phyloP scores from a whole-genome alignment of 768 basidiomycete genomes.

The Leccinum longicurvipes region DNA sequence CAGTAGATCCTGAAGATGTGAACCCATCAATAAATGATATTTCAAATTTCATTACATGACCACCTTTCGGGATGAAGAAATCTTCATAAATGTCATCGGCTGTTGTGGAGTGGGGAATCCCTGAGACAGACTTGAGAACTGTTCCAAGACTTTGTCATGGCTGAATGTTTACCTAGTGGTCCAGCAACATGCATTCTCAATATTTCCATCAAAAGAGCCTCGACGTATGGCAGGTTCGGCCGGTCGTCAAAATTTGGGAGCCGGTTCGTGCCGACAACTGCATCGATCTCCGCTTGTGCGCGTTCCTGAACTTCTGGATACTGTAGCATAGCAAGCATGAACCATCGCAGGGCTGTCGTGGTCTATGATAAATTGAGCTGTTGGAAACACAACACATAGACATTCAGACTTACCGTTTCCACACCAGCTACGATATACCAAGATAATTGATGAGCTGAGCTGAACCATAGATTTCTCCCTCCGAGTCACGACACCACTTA shows the following conservation, averaged over 20 bases:
- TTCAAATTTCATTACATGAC: neutral
- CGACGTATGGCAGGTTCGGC: constrained; percentile 26
- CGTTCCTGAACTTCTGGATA: constrained; percentile 30
- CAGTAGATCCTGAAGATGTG: constrained; percentile 11
- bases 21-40: neutral
- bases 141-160: constrained; percentile 2
- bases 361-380: constrained; percentile 3
- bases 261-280: constrained; percentile 26
- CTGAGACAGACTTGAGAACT: constrained; percentile 5
- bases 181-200: constrained; percentile 28
- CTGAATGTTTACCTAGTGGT: constrained; percentile 20
- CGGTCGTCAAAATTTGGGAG: constrained; percentile 27
- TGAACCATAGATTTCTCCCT: neutral
- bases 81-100: constrained; percentile 16
- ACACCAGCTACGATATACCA: neutral
- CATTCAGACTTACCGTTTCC: neutral
- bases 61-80: constrained; percentile 26
- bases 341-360: constrained; percentile 13
- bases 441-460: neutral
- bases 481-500: constrained; percentile 9
- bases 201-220: constrained; percentile 31
- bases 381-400: neutral
- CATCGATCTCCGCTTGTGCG: constrained; percentile 31
- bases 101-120: constrained; percentile 17
- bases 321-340: constrained; percentile 33